Percentiles rank a stretch among this genome's conserved stretches.
Evolutionary conservation across 306 rosid species (phyloP).

Genomic region (Cicer pinnatifidum): DNA sequence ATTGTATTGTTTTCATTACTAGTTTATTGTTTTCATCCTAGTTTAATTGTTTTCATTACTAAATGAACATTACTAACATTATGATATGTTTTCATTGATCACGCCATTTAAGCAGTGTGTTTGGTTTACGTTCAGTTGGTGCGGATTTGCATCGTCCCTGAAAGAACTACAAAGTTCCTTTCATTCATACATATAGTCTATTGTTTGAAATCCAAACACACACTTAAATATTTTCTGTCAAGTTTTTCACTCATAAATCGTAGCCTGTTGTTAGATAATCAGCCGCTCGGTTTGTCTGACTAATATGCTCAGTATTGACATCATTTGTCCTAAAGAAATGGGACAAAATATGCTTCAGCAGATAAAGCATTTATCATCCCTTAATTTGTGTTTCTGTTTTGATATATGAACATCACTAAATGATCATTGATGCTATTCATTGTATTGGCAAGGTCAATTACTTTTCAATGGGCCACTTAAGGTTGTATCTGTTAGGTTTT

Average conservation of each 20-base stretch:
- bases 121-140: neutral
- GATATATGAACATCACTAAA: neutral
- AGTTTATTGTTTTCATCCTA: neutral
- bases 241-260: neutral
- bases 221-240: neutral
- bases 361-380: neutral
- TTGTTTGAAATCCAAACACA: neutral
- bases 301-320: neutral
- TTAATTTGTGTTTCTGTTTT: neutral
- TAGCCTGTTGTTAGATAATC: neutral
- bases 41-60: neutral
- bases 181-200: neutral
- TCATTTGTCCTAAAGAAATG: neutral
- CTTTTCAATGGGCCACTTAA: neutral
- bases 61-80: neutral
- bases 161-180: neutral
- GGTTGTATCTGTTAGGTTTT: constrained; percentile 18
- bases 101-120: neutral
- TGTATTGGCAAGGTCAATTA: constrained; percentile 5
- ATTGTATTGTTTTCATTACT: neutral
- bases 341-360: constrained; percentile 15
- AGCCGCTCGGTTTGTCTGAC: neutral
- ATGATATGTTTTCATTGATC: neutral
- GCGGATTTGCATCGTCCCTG: neutral
- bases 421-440: constrained; percentile 21